These are phyloP conservation scores for Coniferiporia sulphurascens DNA, from an alignment of 1,284 basidiomycete species.

Conservation along the genomic window DNA sequence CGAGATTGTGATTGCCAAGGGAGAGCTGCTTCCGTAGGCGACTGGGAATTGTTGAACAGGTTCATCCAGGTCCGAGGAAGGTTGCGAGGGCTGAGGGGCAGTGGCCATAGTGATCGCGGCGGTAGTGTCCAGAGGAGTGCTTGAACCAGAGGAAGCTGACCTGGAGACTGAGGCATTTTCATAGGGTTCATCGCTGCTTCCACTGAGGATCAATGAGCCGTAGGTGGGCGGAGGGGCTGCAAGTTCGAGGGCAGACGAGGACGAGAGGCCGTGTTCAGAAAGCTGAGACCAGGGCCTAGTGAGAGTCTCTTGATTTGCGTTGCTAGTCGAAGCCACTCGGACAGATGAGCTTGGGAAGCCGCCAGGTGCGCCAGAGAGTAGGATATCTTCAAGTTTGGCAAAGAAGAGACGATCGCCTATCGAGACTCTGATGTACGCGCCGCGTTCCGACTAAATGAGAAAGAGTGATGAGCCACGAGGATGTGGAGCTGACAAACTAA, in stretches of 20 bases:
- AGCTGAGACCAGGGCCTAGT: no score
- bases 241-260: no score
- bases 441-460: background rate
- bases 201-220: no score
- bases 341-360: background rate
- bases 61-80: background rate
- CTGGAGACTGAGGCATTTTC: no score
- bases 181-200: no score
- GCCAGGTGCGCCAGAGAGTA: background rate
- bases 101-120: background rate
- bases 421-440: background rate
- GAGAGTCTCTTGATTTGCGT: no score
- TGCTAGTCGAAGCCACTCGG: background rate
- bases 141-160: no score
- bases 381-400: background rate
- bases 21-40: background rate
- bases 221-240: no score
- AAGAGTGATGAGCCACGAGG: background rate
- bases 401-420: background rate
- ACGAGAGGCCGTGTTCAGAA: background rate
- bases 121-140: no score
- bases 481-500: background rate
- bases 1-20: background rate
- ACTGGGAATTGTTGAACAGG: background rate
- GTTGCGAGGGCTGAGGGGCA: background rate